Evolutionary conservation across 2,329 filamentous ascomycete species (phyloP).

Genomic region (Westerdykella sp.): DNA sequence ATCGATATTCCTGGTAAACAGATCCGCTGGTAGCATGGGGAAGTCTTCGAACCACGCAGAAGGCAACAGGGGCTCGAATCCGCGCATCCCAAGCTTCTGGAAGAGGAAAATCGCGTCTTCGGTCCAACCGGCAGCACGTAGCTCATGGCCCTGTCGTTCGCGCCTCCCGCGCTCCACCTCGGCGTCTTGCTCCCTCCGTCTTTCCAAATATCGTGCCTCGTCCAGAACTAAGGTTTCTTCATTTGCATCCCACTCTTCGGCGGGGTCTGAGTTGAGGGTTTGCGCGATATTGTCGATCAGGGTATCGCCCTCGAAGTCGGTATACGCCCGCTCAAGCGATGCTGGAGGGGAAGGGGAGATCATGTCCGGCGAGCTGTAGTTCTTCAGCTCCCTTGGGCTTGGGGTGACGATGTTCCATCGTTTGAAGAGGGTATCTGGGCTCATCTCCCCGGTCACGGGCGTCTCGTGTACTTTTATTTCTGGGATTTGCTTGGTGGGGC

Average conservation of each 20-base stretch:
- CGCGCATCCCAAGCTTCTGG: conserved; percentile 49
- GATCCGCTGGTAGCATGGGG: conserved; percentile 45
- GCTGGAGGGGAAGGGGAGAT: conserved; percentile 28
- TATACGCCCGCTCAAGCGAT: conserved; percentile 16
- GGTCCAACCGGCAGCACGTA: conserved; percentile 45
- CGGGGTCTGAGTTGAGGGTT: conserved; percentile 4
- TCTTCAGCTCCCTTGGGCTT: conserved; percentile 4
- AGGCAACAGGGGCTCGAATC: conserved; percentile 52
- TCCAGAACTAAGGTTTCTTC: conserved; percentile 33
- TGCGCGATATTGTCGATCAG: conserved; percentile 16
- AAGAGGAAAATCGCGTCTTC: conserved; percentile 49
- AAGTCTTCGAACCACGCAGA: conserved; percentile 50
- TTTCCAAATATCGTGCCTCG: conserved; percentile 23
- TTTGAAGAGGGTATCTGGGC: conserved; percentile 23
- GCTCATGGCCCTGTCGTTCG: conserved; percentile 21
- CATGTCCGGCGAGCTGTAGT: background rate
- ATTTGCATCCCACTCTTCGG: conserved; percentile 30
- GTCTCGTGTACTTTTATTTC: background rate
- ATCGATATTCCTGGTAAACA: conserved; percentile 44
- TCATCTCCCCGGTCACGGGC: conserved; percentile 20
- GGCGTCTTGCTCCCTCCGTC: conserved; percentile 18
- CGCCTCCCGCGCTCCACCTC: conserved; percentile 20
- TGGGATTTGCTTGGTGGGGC: background rate
- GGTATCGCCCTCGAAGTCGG: conserved; percentile 29
- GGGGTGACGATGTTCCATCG: conserved; percentile 22